These are phyloP conservation scores for Cornus controversa DNA, from an alignment of 148 eudicot genomes.

Conservation along the genomic window DNA sequence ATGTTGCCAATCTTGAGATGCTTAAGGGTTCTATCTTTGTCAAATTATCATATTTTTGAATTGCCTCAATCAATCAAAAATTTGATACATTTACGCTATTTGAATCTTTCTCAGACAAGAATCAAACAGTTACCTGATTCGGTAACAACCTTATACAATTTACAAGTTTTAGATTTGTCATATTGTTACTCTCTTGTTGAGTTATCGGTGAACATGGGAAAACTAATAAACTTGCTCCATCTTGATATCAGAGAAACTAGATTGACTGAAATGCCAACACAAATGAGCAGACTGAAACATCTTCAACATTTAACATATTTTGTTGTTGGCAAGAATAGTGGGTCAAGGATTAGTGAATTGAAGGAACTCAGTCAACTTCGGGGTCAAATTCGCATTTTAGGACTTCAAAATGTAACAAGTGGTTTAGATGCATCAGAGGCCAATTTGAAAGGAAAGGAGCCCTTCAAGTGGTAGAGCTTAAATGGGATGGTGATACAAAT, in stretches of 20 bases:
- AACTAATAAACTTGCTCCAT: neutral
- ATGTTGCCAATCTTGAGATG: neutral
- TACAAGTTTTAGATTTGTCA: neutral
- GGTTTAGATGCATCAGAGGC: constrained; percentile 8
- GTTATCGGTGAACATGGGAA: neutral
- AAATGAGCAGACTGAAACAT: neutral
- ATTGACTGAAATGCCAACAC: constrained; percentile 3
- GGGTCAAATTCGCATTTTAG: neutral
- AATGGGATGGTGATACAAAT: neutral
- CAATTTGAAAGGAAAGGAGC: neutral
- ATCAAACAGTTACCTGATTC: neutral
- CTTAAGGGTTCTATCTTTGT: constrained; percentile 9
- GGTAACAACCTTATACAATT: neutral
- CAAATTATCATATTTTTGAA: neutral
- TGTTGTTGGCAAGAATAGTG: too few species aligned
- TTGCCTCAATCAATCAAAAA: neutral
- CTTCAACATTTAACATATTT: constrained; percentile 1
- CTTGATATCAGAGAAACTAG: constrained; percentile 5
- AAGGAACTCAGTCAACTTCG: neutral
- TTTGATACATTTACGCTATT: neutral
- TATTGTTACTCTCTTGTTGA: neutral
- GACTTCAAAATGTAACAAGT: neutral
- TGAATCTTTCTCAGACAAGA: neutral
- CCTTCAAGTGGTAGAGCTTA: neutral
- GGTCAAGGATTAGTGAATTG: constrained; percentile 1